These are phyloP conservation scores for Aspergillus terreus DNA, from an alignment of 2,329 filamentous ascomycete species.

Conservation along the genomic window DNA sequence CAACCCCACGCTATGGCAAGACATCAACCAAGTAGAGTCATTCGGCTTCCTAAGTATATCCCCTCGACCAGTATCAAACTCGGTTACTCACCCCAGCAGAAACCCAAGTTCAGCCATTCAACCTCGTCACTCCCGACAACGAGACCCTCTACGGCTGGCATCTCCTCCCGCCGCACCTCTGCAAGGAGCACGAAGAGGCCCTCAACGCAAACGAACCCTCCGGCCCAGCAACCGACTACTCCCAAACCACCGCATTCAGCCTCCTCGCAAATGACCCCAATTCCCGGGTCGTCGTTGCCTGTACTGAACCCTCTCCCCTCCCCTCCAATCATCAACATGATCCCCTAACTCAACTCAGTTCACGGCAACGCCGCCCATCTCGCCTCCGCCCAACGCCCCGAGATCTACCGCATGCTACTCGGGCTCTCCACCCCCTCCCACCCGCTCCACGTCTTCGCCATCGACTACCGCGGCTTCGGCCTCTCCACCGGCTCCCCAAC, in stretches of 20 bases:
- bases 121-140: conserved; percentile 68
- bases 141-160: conserved; percentile 87
- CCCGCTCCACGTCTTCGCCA: conserved; percentile 71
- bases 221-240: conserved; percentile 47
- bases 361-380: conserved; percentile 77
- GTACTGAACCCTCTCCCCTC: conserved; percentile 24
- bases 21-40: conserved; percentile 70
- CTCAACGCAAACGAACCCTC: conserved; percentile 55
- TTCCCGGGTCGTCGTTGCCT: conserved; percentile 54
- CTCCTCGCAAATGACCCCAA: conserved; percentile 50
- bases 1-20: conserved; percentile 66
- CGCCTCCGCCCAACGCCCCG: conserved; percentile 71
- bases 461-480: conserved; percentile 90
- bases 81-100: conserved; percentile 44
- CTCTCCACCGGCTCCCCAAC: conserved; percentile 74
- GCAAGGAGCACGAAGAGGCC: conserved; percentile 65
- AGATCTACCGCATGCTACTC: conserved; percentile 73
- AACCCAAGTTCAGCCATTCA: conserved; percentile 86
- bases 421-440: conserved; percentile 62
- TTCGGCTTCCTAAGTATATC: conserved; percentile 79
- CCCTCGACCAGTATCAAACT: background rate
- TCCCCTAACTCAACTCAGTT: conserved; percentile 20
- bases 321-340: conserved; percentile 5
- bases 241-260: conserved; percentile 46
- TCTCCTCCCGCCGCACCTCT: conserved; percentile 73